Conservation (phyloP, 805 yeast species). For the Blastobotrys chiropterorum region DNA sequence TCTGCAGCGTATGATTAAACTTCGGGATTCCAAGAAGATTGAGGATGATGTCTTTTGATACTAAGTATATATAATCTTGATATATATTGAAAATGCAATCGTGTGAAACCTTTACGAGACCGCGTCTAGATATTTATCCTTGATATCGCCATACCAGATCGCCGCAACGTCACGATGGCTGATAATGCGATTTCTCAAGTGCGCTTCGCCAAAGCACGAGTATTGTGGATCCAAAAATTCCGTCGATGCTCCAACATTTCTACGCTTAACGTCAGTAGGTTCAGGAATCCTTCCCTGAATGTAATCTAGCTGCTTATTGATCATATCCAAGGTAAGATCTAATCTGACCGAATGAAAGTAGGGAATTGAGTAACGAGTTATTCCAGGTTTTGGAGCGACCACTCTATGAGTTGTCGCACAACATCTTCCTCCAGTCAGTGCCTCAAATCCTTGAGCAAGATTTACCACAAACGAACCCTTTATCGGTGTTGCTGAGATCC, state of each 20-base stretch:
- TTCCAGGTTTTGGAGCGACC: slow-evolving; percentile 35
- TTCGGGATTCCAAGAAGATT: slow-evolving; percentile 51
- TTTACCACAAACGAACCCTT: slow-evolving; percentile 48
- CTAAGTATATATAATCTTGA: too few relatives aligned
- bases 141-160: slow-evolving; percentile 35
- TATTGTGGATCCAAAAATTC: slow-evolving; percentile 30
- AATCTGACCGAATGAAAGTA: slow-evolving; percentile 39
- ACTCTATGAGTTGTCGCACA: slow-evolving; percentile 56
- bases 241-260: slow-evolving; percentile 26
- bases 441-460: slow-evolving; percentile 57
- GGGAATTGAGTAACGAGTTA: slow-evolving; percentile 38
- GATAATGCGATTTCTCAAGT: slow-evolving; percentile 36
- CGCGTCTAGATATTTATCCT: slow-evolving; percentile 21
- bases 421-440: slow-evolving; percentile 51
- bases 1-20: slow-evolving; percentile 55
- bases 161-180: slow-evolving; percentile 37
- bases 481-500: slow-evolving; percentile 50
- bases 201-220: slow-evolving; percentile 36
- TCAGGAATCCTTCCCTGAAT: slow-evolving; percentile 27
- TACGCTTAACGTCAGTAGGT: slow-evolving; percentile 22
- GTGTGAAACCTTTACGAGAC: too few relatives aligned
- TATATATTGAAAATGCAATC: not conserved
- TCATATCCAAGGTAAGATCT: slow-evolving; percentile 27
- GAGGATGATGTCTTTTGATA: slow-evolving; percentile 10
- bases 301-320: slow-evolving; percentile 21